Base-by-base conservation (phyloP, 352 stramenopile genomes). In the Globisporangium abappressorium region DNA sequence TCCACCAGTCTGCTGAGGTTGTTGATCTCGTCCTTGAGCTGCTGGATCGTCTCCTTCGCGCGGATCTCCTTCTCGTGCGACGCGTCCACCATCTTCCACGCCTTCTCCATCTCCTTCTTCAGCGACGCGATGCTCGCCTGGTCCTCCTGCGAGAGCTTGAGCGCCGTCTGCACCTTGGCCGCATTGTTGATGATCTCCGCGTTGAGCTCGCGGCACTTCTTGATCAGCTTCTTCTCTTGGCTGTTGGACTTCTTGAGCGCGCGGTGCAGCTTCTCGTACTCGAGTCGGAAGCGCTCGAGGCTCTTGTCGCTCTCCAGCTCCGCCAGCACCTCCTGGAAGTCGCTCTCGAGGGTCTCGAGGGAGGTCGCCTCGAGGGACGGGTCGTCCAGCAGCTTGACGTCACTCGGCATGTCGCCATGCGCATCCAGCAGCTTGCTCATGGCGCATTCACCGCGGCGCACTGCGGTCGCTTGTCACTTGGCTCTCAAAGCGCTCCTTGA, bases 91-190 rank as follows among this genome's bases (percentile, higher is more conserved):
- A 97, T 97, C 74, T 98, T 94, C 88, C 87, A 97, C n/a, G 92
- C 86, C 71, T 96, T 98, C 62, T 98, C 94, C 76, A 99, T 98
- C 79, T 99, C 95, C 65, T 98, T 98, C 73, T 98, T 96, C 55
- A 99, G 83, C 58, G 85, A 92, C 28, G 81, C 78, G 71, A 98
- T 98, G 64, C 92, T 98, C 41, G 84, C 86, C 59, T 98, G 88
- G 70, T 98, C 92, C 74, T 98, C 93, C 79, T 98, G 92, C 53
- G 92, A 93, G 54, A 98, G 82, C 74, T 98, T 98, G 36, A 98
- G 80, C 22, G 95, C 95, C 24, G 91, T 98, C 71, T 98, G 92
- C 53, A 98, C 93, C 69, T 98, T 98, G 38, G 94, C 91, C 26
- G 93, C 94, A 72, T 98, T 98, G 79, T 98, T 98, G 61, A 98